Evolutionary conservation across 371 early-diverging fungal species (phyloP), one percentile per base, ranked within the genome.

Genomic region (Actinomucor elegans): DNA sequence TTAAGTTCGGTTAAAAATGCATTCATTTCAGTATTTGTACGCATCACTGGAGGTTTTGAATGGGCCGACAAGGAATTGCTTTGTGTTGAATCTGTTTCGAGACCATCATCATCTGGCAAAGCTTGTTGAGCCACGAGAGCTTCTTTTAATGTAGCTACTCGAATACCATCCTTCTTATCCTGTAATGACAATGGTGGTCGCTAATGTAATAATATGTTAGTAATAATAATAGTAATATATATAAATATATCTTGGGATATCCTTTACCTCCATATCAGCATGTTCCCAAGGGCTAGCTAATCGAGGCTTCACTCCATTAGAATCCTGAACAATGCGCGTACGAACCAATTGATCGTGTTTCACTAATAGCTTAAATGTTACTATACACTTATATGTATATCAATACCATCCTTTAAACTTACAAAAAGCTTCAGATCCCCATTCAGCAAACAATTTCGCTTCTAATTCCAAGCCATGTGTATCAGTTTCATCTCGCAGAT

Each of bases 81-180:
- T 48, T 38, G 48, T n/a, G 55, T 53, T 23, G 61, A 61, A 29
- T 55, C 57, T 20, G 51, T 32, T 10, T 56, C 56, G 0, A 36
- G 34, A 24, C 52, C 61, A 20, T 55, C 50, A 1, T 53, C 58
- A 27, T 23, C 38, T 3, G n/a, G 17, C 9, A 20, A 8, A n/a
- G 3, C 9, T 2, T 23, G 10, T 20, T 48, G 50, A 6, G 49
- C 27, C 2, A 32, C 45, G 1, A 60, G 26, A 4, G 79, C 77
- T 51, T 81, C 75, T 37, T 71, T 69, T 18, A 81, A 57, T 10
- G 67, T 73, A 17, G 74, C 71, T 6, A 78, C 78, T 37, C 73
- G 71, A 37, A 78, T 70, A 15, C 42, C 45, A 11, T 37, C 21
- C 12, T 50, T 35, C 17, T 28, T 35, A 37, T 51, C 45, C 31